phyloP scores from a whole-genome alignment of 2,329 filamentous ascomycete species.

The Colletotrichum liriopes region DNA sequence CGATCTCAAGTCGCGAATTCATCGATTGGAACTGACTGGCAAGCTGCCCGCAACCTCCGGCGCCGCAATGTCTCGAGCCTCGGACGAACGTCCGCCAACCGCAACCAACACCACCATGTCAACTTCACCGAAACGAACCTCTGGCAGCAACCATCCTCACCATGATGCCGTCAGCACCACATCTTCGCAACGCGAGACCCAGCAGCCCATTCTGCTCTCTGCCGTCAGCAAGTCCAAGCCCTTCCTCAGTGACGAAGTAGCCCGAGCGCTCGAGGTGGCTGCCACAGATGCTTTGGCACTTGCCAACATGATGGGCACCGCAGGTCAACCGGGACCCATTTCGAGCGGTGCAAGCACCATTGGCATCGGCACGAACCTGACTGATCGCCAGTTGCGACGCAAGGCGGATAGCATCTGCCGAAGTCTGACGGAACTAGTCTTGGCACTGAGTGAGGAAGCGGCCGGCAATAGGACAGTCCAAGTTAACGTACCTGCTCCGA shows the following conservation, averaged over 20 bases:
- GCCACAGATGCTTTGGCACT: constrained; percentile 86
- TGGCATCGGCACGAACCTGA: constrained; percentile 68
- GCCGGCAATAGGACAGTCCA: constrained; percentile 53
- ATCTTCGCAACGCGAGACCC: constrained; percentile 70
- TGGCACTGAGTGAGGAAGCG: constrained; percentile 81
- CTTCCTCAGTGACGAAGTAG: constrained; percentile 80
- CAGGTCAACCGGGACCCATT: constrained; percentile 78
- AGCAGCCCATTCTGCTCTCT: constrained; percentile 81
- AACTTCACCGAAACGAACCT: constrained; percentile 84
- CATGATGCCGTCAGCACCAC: constrained; percentile 61
- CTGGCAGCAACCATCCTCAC: constrained; percentile 63
- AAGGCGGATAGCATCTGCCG: constrained; percentile 96
- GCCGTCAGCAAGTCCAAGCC: constrained; percentile 85
- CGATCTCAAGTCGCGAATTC: constrained; percentile 93
- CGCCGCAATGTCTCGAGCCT: constrained; percentile 81
- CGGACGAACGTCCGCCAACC: constrained; percentile 88
- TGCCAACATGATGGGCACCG: constrained; percentile 82
- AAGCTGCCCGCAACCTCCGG: constrained; percentile 88
- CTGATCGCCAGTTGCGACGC: constrained; percentile 88
- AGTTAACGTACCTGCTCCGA: constrained; percentile 46
- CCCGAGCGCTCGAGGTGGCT: constrained; percentile 83
- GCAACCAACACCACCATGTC: constrained; percentile 95
- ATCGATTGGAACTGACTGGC: constrained; percentile 89
- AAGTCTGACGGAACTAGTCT: constrained; percentile 91
- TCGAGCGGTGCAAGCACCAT: constrained; percentile 77